Evolutionary conservation across 1,284 basidiomycete genomes (phyloP).

Genomic region (Marasmius sp.): DNA sequence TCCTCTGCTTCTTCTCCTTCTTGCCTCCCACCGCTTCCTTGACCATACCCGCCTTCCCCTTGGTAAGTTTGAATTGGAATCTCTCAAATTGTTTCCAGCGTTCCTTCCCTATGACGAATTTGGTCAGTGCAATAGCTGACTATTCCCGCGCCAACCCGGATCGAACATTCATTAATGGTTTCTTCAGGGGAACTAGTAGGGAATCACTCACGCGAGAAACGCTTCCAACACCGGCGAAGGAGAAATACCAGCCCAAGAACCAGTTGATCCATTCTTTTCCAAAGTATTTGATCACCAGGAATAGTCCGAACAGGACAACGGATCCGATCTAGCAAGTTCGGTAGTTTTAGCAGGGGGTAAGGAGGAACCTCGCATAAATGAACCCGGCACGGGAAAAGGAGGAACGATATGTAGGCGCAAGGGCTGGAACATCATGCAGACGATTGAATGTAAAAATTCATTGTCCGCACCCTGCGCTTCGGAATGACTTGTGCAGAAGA

Average conservation of each 20-base stretch:
- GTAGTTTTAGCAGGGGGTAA: background rate
- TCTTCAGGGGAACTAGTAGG: background rate
- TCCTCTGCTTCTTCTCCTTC: background rate
- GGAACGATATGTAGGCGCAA: too few species aligned
- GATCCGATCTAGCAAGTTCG: conserved; percentile 60
- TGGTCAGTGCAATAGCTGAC: conserved; percentile 41
- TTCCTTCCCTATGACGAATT: conserved; percentile 33
- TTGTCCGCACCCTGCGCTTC: too few species aligned
- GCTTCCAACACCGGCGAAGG: conserved; percentile 59
- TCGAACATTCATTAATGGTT: background rate
- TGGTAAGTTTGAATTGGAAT: conserved; percentile 8
- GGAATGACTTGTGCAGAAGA: background rate
- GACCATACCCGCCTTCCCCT: conserved; percentile 4
- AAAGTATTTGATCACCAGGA: conserved; percentile 72
- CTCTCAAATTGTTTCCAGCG: conserved; percentile 13
- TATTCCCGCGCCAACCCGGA: conserved; percentile 19
- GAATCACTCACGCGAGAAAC: conserved; percentile 63
- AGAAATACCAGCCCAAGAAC: conserved; percentile 78
- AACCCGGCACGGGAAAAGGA: background rate
- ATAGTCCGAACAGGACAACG: conserved; percentile 63
- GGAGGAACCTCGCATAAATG: background rate
- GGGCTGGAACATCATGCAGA: too few species aligned
- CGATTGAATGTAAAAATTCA: too few species aligned
- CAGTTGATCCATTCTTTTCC: conserved; percentile 84
- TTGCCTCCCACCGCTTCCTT: background rate